Evolutionary conservation across 345 rosid species (phyloP).

Genomic region (Kernera saxatilis): DNA sequence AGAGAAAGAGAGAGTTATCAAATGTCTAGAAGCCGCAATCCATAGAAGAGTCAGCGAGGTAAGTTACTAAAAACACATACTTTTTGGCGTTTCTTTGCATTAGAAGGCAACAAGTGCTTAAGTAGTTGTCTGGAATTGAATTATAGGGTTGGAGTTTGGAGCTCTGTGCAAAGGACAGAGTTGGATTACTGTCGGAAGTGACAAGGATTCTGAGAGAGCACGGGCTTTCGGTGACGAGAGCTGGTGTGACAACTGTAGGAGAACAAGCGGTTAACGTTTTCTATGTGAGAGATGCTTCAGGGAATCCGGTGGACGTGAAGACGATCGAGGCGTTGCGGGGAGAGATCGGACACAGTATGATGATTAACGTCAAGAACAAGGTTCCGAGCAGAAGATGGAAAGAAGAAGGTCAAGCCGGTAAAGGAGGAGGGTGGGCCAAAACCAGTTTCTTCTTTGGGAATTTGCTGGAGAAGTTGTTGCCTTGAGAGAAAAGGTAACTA

Average conservation of each 20-base stretch:
- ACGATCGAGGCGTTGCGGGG: conserved; percentile 72
- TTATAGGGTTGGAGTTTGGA: conserved; percentile 83
- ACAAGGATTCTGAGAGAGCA: conserved; percentile 84
- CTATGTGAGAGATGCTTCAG: conserved; percentile 82
- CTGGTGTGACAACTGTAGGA: conserved; percentile 81
- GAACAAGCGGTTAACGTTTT: conserved; percentile 83
- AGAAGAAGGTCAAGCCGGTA: conserved; percentile 39
- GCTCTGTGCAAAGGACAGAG: conserved; percentile 80
- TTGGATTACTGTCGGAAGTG: conserved; percentile 78
- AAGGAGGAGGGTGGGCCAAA: conserved; percentile 79
- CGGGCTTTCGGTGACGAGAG: conserved; percentile 74
- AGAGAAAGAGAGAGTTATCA: conserved; percentile 79
- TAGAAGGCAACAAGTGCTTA: conserved; percentile 4
- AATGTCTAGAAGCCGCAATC: conserved; percentile 90
- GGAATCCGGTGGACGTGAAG: conserved; percentile 76
- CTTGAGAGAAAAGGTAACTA: conserved; percentile 35
- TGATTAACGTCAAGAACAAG: conserved; percentile 71
- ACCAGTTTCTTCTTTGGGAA: conserved; percentile 87
- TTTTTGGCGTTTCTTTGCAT: conserved; percentile 1
- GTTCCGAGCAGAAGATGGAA: conserved; percentile 35
- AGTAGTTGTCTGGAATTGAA: background rate
- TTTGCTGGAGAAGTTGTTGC: conserved; percentile 70
- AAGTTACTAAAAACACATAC: conserved; percentile 8
- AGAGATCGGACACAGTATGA: conserved; percentile 81
- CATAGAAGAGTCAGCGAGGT: conserved; percentile 89